These are phyloP conservation scores for Cercospora sp. DNA, from an alignment of 2,329 filamentous ascomycete species.

Conservation along the genomic window DNA sequence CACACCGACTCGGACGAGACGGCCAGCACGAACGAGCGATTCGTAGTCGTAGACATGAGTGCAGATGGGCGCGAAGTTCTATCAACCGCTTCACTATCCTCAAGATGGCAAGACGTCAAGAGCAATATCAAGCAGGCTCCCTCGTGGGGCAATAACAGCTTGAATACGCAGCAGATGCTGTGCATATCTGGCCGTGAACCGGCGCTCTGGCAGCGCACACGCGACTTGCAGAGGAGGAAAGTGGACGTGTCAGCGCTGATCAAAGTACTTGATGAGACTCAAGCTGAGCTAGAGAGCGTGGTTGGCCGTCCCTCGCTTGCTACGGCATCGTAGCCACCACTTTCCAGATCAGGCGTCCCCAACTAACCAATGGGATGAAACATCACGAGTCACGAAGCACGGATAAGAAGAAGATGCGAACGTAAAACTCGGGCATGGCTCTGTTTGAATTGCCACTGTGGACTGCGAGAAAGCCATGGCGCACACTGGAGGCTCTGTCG, in stretches of 20 bases:
- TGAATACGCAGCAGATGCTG: slow-evolving; percentile 58
- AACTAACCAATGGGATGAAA: neutral
- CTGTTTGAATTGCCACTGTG: neutral
- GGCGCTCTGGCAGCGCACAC: slow-evolving; percentile 30
- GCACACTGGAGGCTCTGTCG: neutral
- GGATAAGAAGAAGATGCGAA: neutral
- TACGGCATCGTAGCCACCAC: neutral
- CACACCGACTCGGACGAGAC: slow-evolving; percentile 30
- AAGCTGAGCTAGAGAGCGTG: slow-evolving; percentile 42
- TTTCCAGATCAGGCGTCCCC: neutral
- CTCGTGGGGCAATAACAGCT: slow-evolving; percentile 58
- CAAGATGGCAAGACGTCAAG: slow-evolving; percentile 68
- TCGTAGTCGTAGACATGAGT: slow-evolving; percentile 58
- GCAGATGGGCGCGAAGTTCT: slow-evolving; percentile 56
- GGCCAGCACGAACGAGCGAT: slow-evolving; percentile 51
- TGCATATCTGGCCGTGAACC: slow-evolving; percentile 57
- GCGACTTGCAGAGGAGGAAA: slow-evolving; percentile 37
- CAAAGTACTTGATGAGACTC: slow-evolving; percentile 39
- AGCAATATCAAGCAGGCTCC: slow-evolving; percentile 60
- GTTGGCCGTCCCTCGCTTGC: slow-evolving; percentile 22
- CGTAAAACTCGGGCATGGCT: neutral
- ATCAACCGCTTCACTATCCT: slow-evolving; percentile 70
- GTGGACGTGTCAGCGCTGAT: slow-evolving; percentile 44
- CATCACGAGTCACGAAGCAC: neutral
- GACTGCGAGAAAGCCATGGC: neutral